phyloP scores from a whole-genome alignment of 345 rosid genomes.

The Citrus mangshanensis region DNA sequence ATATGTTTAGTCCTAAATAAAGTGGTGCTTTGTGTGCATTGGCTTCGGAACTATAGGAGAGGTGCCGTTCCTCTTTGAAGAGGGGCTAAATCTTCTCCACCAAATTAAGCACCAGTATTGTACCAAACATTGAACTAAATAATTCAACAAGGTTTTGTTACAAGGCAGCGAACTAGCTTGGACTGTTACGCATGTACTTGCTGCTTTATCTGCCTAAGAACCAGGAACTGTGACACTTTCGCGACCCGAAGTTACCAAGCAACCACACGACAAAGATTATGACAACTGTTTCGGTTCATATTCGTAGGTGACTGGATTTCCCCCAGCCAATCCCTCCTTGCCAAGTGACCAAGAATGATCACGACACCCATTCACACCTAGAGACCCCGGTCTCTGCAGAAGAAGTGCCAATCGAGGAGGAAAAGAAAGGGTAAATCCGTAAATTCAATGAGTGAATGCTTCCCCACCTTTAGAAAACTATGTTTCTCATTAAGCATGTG shows the following conservation, averaged over 20 bases:
- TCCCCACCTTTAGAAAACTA: background rate
- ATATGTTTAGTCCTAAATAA: background rate
- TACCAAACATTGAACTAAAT: conserved; percentile 4
- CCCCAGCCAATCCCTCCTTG: background rate
- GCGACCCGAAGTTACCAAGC: background rate
- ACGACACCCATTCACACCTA: background rate
- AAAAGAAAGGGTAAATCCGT: background rate
- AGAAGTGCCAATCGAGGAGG: background rate
- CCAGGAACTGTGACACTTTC: background rate
- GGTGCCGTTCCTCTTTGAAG: background rate
- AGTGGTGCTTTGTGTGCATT: conserved; percentile 2
- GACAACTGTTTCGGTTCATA: background rate
- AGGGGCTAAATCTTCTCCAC: background rate
- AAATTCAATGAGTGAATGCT: background rate
- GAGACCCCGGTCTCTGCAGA: too few relatives aligned
- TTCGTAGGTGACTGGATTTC: background rate
- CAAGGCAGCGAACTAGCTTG: background rate
- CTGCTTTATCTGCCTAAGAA: background rate
- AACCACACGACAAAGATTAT: background rate
- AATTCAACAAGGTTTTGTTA: background rate
- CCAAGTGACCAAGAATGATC: background rate
- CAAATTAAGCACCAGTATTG: conserved; percentile 13
- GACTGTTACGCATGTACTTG: background rate
- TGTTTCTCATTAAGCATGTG: too few relatives aligned
- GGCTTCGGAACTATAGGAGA: background rate